Evolutionary conservation across 768 basidiomycete species (phyloP).

Genomic region (Tulasnella sp.): DNA sequence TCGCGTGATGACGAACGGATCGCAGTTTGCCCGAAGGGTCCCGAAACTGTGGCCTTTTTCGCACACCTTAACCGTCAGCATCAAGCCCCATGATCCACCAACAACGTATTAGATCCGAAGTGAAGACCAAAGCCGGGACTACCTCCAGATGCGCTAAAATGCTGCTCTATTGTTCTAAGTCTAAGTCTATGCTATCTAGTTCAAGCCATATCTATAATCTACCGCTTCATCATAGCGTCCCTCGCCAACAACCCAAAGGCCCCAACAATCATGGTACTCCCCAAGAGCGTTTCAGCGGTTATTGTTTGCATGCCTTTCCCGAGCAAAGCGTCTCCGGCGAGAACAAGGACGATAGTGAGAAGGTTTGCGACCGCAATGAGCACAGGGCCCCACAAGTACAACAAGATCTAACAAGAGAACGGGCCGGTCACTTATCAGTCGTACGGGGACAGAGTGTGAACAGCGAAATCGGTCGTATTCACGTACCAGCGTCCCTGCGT

Average conservation of each 20-base stretch:
- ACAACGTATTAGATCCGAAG: background rate
- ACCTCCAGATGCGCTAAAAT: background rate
- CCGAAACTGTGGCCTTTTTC: background rate
- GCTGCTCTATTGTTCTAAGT: background rate
- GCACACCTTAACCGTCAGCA: background rate
- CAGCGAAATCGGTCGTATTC: background rate
- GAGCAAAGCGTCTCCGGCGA: slow-evolving; percentile 76
- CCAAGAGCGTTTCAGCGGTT: slow-evolving; percentile 72
- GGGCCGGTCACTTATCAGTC: background rate
- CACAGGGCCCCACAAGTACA: slow-evolving; percentile 87
- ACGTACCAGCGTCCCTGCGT: slow-evolving; percentile 81
- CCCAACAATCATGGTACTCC: slow-evolving; percentile 75
- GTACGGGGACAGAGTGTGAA: background rate
- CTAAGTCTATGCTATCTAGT: background rate
- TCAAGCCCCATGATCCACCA: background rate
- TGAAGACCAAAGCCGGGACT: background rate
- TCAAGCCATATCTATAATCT: background rate
- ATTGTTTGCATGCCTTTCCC: slow-evolving; percentile 63
- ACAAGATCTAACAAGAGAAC: slow-evolving; percentile 57
- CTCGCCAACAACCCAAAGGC: slow-evolving; percentile 82
- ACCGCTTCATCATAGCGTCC: slow-evolving; percentile 57
- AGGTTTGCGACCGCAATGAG: slow-evolving; percentile 87
- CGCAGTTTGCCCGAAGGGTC: background rate
- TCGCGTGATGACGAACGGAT: background rate
- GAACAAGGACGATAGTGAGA: slow-evolving; percentile 91